These are phyloP conservation scores for Pelargonium cotyledonis DNA, from an alignment of 441 rosid species.

Conservation along the genomic window DNA sequence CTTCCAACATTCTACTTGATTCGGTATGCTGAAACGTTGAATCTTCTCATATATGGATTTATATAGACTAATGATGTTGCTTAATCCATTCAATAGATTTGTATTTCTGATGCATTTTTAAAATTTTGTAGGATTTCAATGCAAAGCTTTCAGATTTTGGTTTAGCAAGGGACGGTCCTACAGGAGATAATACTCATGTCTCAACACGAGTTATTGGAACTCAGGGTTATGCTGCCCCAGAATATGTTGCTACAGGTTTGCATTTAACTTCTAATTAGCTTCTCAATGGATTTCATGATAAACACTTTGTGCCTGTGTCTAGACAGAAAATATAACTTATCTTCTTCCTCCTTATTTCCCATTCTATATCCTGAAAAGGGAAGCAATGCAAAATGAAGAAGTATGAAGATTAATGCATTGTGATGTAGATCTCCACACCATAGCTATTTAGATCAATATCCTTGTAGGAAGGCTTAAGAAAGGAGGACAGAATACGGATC, in stretches of 20 bases:
- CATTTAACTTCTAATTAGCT: slow-evolving; percentile 2
- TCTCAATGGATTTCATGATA: not conserved
- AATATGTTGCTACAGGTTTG: slow-evolving; percentile 75
- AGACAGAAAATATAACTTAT: too few relatives aligned
- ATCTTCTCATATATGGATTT: slow-evolving; percentile 7
- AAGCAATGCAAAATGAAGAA: too few relatives aligned
- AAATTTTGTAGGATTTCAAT: slow-evolving; percentile 45
- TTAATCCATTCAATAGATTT: not conserved
- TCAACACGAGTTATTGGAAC: slow-evolving; percentile 80
- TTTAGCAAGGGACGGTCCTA: slow-evolving; percentile 78
- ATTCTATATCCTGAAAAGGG: too few relatives aligned
- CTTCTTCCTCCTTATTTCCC: too few relatives aligned
- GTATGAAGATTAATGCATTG: too few relatives aligned
- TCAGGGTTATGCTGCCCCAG: slow-evolving; percentile 83
- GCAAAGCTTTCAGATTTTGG: slow-evolving; percentile 93
- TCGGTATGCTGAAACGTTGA: slow-evolving; percentile 37
- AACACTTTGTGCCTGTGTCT: not conserved
- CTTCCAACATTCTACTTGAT: slow-evolving; percentile 81
- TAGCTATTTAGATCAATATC: too few relatives aligned
- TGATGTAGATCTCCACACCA: too few relatives aligned
- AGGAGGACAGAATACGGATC: too few relatives aligned
- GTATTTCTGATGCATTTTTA: slow-evolving; percentile 8
- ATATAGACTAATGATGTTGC: not conserved
- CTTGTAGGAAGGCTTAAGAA: too few relatives aligned
- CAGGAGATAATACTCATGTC: slow-evolving; percentile 83